Evolutionary conservation across 345 rosid genomes (phyloP), one percentile per base, ranked within the genome.

Genomic region (Lagerstroemia speciosa): DNA sequence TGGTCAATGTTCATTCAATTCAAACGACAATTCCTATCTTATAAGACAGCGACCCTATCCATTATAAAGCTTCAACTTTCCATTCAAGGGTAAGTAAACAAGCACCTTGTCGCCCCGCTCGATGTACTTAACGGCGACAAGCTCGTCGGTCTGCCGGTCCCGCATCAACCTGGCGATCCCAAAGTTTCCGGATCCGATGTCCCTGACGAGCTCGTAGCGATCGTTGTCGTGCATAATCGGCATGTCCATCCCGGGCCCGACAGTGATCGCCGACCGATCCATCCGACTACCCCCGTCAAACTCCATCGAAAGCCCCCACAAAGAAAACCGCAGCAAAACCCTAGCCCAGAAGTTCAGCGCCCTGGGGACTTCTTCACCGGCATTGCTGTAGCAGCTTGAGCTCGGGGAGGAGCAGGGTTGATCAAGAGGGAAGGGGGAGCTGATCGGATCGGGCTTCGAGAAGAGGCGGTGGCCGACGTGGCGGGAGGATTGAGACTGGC

Each of bases 81-180:
- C 63, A 26, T 58, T 30, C 19, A 30, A 71, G 55, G 60, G 20
- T 20, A 22, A 62, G 36, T 3, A 48, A 45, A 31, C 33, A 16
- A 57, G 19, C 43, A 86, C 91, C 91, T 84, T 86, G 73, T 84
- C 85, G 78, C 96, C 96, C 76, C 96, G 79, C 89, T 89, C 96
- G 81, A 89, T 89, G 68, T 87, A 87, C 84, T 89, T 89, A n/a
- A 89, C 90, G 66, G 96, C 96, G 66, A 89, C 92, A 67, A 85
- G 96, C 70, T 84, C 90, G 26, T 84, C 76, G 31, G 89, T 85
- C 67, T 79, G 86, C 71, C 82, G 76, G 38, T 89, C 96, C 73
- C 90, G 84, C 96, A 85, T 87, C 83, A 89, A 72, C 83, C 90
- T 80, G 2, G 96, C 96, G 6, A 89, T 81, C 24, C 92, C 96